Evolutionary conservation across 768 basidiomycete species (phyloP).

Genomic region (Mycena vulgaris): DNA sequence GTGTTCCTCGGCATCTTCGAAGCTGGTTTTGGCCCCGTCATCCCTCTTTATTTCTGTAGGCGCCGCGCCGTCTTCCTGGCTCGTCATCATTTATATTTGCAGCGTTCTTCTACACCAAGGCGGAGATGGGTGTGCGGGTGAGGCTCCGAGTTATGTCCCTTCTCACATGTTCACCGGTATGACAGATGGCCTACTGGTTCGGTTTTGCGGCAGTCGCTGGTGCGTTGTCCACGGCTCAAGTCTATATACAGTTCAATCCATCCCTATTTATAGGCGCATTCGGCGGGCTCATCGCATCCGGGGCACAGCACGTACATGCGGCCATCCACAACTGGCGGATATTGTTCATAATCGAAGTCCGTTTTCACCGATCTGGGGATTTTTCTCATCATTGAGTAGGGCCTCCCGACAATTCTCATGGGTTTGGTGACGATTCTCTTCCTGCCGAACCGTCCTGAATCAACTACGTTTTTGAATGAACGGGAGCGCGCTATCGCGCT

Average conservation of each 20-base stretch:
- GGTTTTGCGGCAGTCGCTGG: constrained; percentile 89
- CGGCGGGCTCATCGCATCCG: constrained; percentile 86
- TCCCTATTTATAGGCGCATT: constrained; percentile 64
- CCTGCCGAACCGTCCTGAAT: constrained; percentile 71
- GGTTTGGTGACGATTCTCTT: constrained; percentile 66
- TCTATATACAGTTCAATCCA: neutral
- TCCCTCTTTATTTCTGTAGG: constrained; percentile 86
- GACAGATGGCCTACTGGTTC: constrained; percentile 83
- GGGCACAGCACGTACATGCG: constrained; percentile 73
- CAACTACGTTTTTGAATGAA: constrained; percentile 60
- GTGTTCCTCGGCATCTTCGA: constrained; percentile 84
- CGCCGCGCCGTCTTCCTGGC: constrained; percentile 42
- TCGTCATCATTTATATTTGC: neutral
- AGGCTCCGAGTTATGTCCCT: neutral
- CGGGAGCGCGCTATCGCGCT: constrained; percentile 73
- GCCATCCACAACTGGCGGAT: constrained; percentile 70
- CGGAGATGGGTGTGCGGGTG: constrained; percentile 80
- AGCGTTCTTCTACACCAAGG: constrained; percentile 86
- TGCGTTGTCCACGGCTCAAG: neutral
- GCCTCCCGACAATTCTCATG: constrained; percentile 75
- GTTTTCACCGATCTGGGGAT: neutral
- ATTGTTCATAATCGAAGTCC: constrained; percentile 82
- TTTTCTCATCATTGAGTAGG: neutral
- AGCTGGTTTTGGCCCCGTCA: constrained; percentile 82
- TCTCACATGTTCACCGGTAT: neutral